Percentiles rank a stretch among this genome's conserved stretches.
These are phyloP conservation scores for Scedosporium dehoogii DNA, from an alignment of 2,329 filamentous ascomycete species.

Conservation along the genomic window DNA sequence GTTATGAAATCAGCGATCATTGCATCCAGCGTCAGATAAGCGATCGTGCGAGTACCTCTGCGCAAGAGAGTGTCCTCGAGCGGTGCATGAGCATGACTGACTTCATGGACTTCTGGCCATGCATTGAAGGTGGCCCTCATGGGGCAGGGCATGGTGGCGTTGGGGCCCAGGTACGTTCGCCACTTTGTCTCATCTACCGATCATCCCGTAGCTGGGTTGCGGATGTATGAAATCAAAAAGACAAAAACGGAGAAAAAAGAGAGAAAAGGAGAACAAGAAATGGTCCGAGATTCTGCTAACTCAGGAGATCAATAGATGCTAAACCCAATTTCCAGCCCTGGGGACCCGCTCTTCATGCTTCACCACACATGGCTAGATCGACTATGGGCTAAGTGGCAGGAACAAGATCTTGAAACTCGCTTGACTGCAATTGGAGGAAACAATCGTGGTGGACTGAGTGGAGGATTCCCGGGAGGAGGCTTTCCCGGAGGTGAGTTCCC, in stretches of 20 bases:
- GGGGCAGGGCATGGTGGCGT: conserved; percentile 16
- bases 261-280: no score
- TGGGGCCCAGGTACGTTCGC: conserved; percentile 10
- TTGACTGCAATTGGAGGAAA: not conserved
- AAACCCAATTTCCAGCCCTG: conserved; percentile 11
- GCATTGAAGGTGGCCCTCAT: conserved; percentile 18
- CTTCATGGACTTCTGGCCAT: conserved; percentile 13
- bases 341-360: conserved; percentile 23
- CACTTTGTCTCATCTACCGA: conserved; percentile 6
- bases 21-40: not conserved
- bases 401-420: conserved; percentile 4
- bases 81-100: not conserved
- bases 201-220: not conserved
- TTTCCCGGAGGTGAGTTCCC: not conserved
- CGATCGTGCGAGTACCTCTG: not conserved
- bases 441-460: not conserved
- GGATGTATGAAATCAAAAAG: no score
- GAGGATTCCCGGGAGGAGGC: not conserved
- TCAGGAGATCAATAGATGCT: not conserved
- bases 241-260: no score
- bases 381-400: conserved; percentile 1
- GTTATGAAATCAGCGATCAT: not conserved
- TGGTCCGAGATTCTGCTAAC: no score
- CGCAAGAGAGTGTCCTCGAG: not conserved
- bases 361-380: not conserved